Base-by-base conservation (phyloP, 768 basidiomycete species). In the Podaxis sp. region DNA sequence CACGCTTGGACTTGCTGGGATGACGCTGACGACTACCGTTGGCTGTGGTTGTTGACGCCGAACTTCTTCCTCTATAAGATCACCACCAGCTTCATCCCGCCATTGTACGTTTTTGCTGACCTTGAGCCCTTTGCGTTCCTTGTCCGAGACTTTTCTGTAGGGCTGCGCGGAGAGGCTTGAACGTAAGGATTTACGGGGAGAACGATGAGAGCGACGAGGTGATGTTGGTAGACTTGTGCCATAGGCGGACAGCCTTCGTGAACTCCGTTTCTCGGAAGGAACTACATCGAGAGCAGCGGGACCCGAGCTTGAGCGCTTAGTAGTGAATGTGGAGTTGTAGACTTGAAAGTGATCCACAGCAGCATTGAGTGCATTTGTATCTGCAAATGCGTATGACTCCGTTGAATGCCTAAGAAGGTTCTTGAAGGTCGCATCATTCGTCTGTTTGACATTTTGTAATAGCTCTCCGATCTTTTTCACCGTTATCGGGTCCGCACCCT, bases 31-130 rank as follows among this genome's bases (percentile, higher is more conserved):
- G 46, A 73, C 70, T 21, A 79, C 65, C 4, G 62, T 35, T 5
- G 66, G 69, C n/a, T 62, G 67, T 50, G 54, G 69, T 50, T 65
- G 65, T 44, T 44, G 42, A 13, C 66, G 61, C 47, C 75, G 73
- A 61, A 71, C 64, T 62, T 83, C 74, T 55, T 80, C 78, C 66
- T 93, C 91, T 64, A 91, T 89, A 50, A 93, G 74, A 54, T 86
- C 81, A 27, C 91, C 92, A n/a, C 91, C 91, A 5, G 80, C 91
- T 71, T 94, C 89, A 65, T 94, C 91, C 59, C 80, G 83, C 93
- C 93, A 95, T 69, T 94, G 90, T 3, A 95, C 90, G 56, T 83
- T 87, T 70, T 93, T 93, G 65, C 80, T 82, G 61, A 79, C 72
- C 63, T 83, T 85, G 59, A 74, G 69, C 52, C 74, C 77, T 59